Evolutionary conservation across 2,329 filamentous ascomycete genomes (phyloP).

Genomic region (Arthroderma sp.): DNA sequence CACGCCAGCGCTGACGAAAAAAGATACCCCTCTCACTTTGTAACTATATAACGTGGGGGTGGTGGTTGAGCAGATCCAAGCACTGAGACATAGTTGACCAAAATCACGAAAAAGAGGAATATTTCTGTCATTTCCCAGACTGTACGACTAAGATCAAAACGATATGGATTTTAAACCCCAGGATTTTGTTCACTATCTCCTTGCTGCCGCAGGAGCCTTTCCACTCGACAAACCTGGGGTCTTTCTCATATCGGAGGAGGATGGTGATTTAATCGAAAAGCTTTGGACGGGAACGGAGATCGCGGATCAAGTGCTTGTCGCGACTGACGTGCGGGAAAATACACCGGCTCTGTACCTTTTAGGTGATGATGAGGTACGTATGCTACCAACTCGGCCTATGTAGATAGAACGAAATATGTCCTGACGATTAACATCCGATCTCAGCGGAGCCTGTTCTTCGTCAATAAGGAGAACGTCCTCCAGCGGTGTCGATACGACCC

Average conservation of each 20-base stretch:
- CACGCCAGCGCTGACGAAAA: background rate
- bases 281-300: background rate
- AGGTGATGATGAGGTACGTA: background rate
- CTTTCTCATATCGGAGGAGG: background rate
- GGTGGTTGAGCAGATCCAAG: background rate
- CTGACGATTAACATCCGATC: background rate
- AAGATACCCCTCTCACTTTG: background rate
- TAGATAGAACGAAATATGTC: background rate
- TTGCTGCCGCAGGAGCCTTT: background rate
- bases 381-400: background rate
- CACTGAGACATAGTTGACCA: background rate
- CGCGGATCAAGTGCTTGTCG: background rate
- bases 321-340: background rate
- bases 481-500: background rate
- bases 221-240: background rate
- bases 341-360: background rate
- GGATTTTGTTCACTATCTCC: background rate
- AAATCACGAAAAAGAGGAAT: background rate
- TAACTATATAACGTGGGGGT: background rate
- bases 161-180: background rate
- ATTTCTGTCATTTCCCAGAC: background rate
- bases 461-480: background rate
- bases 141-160: background rate
- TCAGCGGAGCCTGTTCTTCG: background rate
- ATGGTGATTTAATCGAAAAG: background rate